Conservation (phyloP, 164 flowering plant species). For the Macadamia tetraphylla region DNA sequence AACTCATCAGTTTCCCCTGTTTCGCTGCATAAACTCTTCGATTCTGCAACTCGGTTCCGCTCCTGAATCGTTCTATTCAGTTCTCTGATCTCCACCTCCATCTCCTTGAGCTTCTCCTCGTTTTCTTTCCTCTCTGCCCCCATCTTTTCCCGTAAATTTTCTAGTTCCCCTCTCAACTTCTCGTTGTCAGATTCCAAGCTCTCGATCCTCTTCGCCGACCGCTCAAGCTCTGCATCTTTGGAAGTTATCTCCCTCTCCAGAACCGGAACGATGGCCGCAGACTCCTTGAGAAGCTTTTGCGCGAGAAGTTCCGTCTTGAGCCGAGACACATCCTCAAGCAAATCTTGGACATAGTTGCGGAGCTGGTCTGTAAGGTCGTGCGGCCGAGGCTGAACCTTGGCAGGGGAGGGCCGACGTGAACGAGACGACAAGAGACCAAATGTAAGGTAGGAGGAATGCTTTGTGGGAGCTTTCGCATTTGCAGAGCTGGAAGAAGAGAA, state of each 20-base stretch:
- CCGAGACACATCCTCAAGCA: conserved; percentile 59
- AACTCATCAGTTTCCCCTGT: conserved; percentile 28
- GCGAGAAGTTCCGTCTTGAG: conserved; percentile 68
- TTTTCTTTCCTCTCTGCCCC: conserved; percentile 28
- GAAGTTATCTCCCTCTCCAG: conserved; percentile 60
- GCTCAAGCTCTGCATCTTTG: conserved; percentile 39
- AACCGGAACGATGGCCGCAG: conserved; percentile 60
- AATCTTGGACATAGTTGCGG: conserved; percentile 54
- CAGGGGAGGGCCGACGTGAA: conserved; percentile 31
- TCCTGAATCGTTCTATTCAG: conserved; percentile 25
- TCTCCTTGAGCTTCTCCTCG: conserved; percentile 23
- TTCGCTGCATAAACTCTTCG: conserved; percentile 4
- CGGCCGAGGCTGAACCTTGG: conserved; percentile 87
- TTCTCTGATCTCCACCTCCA: conserved; percentile 38
- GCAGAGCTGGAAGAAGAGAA: conserved; percentile 12
- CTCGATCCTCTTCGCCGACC: conserved; percentile 22
- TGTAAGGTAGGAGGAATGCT: conserved; percentile 52
- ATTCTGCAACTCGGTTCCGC: not conserved
- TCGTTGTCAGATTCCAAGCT: conserved; percentile 49
- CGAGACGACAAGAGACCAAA: conserved; percentile 95
- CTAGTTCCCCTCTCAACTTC: conserved; percentile 37
- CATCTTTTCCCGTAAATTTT: conserved; percentile 19
- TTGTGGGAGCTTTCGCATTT: conserved; percentile 12
- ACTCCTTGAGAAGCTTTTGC: conserved; percentile 62
- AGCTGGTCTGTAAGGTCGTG: conserved; percentile 76